Base-by-base conservation (phyloP, 129 eudicot genomes). In the Helianthus tuberosus region DNA sequence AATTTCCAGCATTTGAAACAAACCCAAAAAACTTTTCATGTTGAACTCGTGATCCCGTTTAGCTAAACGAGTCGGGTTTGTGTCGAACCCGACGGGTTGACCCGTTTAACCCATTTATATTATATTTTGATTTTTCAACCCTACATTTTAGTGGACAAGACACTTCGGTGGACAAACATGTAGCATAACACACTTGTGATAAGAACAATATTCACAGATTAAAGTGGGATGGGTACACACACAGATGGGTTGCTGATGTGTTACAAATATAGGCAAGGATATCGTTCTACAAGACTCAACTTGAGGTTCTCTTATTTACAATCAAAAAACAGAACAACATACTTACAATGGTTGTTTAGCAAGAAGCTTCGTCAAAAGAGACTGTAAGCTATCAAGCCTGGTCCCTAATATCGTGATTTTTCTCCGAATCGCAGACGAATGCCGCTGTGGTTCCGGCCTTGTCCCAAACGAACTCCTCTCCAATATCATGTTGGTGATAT, bases 381-480 rank as follows among this genome's bases (percentile, higher is more conserved):
- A 72, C 76, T 88, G 88, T 50, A 91, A 75, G 80, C 89, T 85
- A 77, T 91, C 97, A 65, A 91, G 91, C 66, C 94, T 88, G 36
- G 91, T 88, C 61, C 91, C 88, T 57, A 91, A 74, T 67, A 91
- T 88, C 11, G 95, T 91, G 39, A 91, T 88, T 74, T 91, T 91
- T n/a, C 97, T 79, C 69, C 97, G 60, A 15, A 88, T 78, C 16
- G 89, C 82, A 61, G 97, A 91, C 8, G 89, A 80, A 87, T 91
- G 89, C 1, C 97, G 91, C 69, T 88, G 91, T 2, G 95, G 87
- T 69, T 88, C 91, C 59, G 86, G 85, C 13, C 97, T 95, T 4
- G 89, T 68, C 51, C 88, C 79, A n/a, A 92, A 6, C 2, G 89
- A 75, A 78, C 77, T 85, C 82, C 86, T 84, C 73, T 91, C 97